These are phyloP conservation scores for Apophysomyces elegans DNA, from an alignment of 371 early-diverging fungal species.

Conservation along the genomic window DNA sequence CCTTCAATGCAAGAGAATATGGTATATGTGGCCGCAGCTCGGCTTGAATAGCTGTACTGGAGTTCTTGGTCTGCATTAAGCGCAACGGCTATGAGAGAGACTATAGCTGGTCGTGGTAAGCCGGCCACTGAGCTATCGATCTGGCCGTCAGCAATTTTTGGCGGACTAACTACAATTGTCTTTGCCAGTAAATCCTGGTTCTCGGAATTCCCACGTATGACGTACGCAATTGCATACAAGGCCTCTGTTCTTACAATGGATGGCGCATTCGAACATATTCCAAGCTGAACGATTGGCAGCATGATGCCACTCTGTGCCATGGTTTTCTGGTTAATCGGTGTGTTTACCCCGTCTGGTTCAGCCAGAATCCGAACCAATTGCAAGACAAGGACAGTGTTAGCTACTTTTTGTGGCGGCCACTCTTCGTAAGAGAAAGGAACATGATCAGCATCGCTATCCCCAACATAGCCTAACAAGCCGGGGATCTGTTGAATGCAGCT, in stretches of 20 bases:
- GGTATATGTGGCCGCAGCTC: slow-evolving; percentile 78
- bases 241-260: slow-evolving; percentile 70
- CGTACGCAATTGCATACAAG: slow-evolving; percentile 82
- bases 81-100: slow-evolving; percentile 66
- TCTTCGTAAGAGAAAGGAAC: slow-evolving; percentile 53
- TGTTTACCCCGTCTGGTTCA: slow-evolving; percentile 85
- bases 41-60: slow-evolving; percentile 60
- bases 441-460: slow-evolving; percentile 64
- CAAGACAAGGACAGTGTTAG: slow-evolving; percentile 82
- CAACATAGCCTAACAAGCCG: slow-evolving; percentile 65
- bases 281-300: slow-evolving; percentile 68
- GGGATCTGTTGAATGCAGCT: slow-evolving; percentile 90
- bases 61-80: slow-evolving; percentile 48
- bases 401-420: slow-evolving; percentile 80
- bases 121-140: slow-evolving; percentile 15
- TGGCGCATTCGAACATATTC: slow-evolving; percentile 65
- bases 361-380: slow-evolving; percentile 89
- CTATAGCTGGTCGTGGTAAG: slow-evolving; percentile 62
- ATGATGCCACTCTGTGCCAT: slow-evolving; percentile 81
- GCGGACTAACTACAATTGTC: slow-evolving; percentile 52
- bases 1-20: slow-evolving; percentile 74
- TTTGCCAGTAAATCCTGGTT: slow-evolving; percentile 79
- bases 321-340: slow-evolving; percentile 84
- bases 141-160: slow-evolving; percentile 32
- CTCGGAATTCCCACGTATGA: slow-evolving; percentile 71